Percentiles rank a stretch among this genome's conserved stretches.
Evolutionary conservation across 768 basidiomycete genomes (phyloP).

Genomic region (Suillus subluteus): DNA sequence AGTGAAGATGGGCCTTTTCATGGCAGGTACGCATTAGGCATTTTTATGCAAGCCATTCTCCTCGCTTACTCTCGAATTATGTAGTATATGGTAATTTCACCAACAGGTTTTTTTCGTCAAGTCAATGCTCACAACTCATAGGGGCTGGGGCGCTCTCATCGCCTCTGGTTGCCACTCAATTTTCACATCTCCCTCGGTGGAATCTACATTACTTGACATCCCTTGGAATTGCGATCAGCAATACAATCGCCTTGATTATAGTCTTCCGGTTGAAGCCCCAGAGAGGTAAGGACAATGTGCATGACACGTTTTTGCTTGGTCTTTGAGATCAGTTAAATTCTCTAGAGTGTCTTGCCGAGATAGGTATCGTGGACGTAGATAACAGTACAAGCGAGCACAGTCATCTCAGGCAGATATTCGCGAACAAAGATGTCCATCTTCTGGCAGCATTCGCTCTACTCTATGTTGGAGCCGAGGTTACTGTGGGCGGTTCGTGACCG

Average conservation of each 20-base stretch:
- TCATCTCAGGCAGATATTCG: conserved; percentile 55
- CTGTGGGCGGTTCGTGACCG: conserved; percentile 39
- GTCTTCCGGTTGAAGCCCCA: conserved; percentile 75
- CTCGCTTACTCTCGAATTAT: background rate
- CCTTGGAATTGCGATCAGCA: conserved; percentile 64
- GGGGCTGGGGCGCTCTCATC: conserved; percentile 68
- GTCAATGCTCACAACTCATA: conserved; percentile 27
- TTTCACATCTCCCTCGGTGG: conserved; percentile 68
- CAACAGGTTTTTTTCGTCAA: no score
- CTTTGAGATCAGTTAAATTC: conserved; percentile 1
- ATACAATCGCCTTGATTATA: conserved; percentile 50
- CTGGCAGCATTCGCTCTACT: conserved; percentile 66
- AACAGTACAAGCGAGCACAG: conserved; percentile 36
- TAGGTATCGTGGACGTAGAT: conserved; percentile 51
- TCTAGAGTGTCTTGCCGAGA: conserved; percentile 55
- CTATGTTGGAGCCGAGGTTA: conserved; percentile 73
- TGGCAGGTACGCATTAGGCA: conserved; percentile 34
- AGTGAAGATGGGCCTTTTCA: conserved; percentile 73
- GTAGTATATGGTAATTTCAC: conserved; percentile 3
- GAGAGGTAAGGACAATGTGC: conserved; percentile 51
- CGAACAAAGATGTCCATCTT: conserved; percentile 56
- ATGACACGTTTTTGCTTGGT: background rate
- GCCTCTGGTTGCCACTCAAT: conserved; percentile 83
- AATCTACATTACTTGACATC: conserved; percentile 79
- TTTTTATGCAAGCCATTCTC: background rate